Base-by-base conservation (phyloP, 163 green algal genomes). In the Trebouxia gelatinosa region DNA sequence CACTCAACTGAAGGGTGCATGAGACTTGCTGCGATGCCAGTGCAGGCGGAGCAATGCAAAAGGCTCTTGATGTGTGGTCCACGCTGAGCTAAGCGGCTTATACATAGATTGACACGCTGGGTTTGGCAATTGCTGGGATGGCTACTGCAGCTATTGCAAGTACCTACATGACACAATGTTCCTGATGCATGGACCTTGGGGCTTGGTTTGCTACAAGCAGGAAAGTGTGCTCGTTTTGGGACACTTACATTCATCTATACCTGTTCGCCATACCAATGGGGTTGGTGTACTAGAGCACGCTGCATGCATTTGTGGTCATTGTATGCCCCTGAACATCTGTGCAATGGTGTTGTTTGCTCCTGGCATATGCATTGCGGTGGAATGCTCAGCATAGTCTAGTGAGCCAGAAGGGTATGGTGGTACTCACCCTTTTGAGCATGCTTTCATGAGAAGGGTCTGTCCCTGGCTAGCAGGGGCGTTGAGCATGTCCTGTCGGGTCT, bases 371-470 rank as follows among this genome's bases (percentile, higher is more conserved):
- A 71, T 11, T 66, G n/a, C 28, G 6, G 9, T 46, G 16, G 21
- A 48, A 2, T 62, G 28, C 29, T 66, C 1, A 66, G 51, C 71
- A 78, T 6, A 29, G 50, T 35, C 11, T 70, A 32, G 5, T 57
- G 28, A 21, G 3, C 46, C 5, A 1, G 28, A 17, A 54, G 35
- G 28, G 5, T 1, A 34, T 38, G 13, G 57, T 11, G 23, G 40
- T 46, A 29, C 59, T 57, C 46, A 83, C 79, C 79, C 79, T 35
- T 68, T 64, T 26, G 11, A 46, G 64, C 71, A 80, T 40, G 79
- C 64, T 16, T 46, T 64, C 79, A 83, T 83, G 3, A 83, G 72
- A 5, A 72, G 79, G 11, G 79, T 76, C 37, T 83, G 79, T 3
- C 79, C 72, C 21, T 74, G 62, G 29, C 35, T 62, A 0, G 57